Conservation (phyloP, 2,329 filamentous ascomycete genomes). For the Diaporthe ilicicola region DNA sequence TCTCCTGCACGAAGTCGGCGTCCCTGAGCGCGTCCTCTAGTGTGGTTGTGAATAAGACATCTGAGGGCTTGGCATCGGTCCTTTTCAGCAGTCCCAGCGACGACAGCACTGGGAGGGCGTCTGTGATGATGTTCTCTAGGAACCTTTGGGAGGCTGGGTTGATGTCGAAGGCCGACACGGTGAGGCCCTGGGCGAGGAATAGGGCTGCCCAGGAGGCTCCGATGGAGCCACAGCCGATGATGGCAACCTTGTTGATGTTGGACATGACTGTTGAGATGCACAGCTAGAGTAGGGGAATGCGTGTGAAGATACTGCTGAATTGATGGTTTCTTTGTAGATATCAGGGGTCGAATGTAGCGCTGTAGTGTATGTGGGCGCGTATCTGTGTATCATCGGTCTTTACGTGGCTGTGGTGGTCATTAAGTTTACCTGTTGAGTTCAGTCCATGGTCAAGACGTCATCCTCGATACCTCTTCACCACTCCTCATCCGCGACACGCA, state of each 20-base stretch:
- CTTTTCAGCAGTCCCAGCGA: conserved; percentile 32
- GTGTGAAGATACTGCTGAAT: neutral
- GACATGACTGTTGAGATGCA: neutral
- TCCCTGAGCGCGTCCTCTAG: conserved; percentile 25
- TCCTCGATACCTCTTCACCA: neutral
- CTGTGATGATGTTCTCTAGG: conserved; percentile 23
- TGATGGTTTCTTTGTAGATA: neutral
- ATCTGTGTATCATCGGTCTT: neutral
- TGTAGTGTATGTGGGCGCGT: neutral
- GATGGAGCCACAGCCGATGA: conserved; percentile 45
- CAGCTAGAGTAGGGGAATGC: neutral
- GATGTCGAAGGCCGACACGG: conserved; percentile 52
- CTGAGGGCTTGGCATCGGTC: conserved; percentile 26
- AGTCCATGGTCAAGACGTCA: neutral
- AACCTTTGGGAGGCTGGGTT: conserved; percentile 43
- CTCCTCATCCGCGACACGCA: neutral
- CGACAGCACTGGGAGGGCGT: conserved; percentile 28
- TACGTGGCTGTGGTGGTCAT: neutral
- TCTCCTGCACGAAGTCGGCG: conserved; percentile 49
- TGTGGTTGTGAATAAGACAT: conserved; percentile 29
- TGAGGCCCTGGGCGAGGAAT: conserved; percentile 42
- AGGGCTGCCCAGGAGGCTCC: conserved; percentile 51
- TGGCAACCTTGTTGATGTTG: conserved; percentile 39
- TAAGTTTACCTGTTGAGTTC: neutral
- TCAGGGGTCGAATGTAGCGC: neutral